Evolutionary conservation across 805 yeast genomes (phyloP).

Genomic region (Saccharomycopsis schoenii): DNA sequence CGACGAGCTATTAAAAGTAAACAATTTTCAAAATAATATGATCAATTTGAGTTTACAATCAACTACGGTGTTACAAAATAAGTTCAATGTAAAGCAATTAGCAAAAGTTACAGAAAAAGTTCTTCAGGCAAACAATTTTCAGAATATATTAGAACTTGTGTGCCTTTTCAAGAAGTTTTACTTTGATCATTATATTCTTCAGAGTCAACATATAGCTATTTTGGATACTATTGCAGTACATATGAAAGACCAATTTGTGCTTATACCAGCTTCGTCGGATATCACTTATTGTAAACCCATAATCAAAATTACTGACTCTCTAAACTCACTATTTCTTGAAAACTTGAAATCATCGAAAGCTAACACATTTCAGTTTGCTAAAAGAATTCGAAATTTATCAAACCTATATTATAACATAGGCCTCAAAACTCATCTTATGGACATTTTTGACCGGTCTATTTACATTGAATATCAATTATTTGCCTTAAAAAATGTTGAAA

Average conservation of each 20-base stretch:
- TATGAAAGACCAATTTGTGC: neutral
- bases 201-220: conserved; percentile 2
- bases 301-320: conserved; percentile 9
- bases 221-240: conserved; percentile 5
- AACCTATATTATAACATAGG: conserved; percentile 36
- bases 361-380: conserved; percentile 16
- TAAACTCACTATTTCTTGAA: neutral
- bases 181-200: neutral
- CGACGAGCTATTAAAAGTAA: neutral
- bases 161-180: neutral
- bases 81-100: neutral
- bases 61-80: neutral
- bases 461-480: neutral
- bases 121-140: neutral
- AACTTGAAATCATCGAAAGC: neutral
- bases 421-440: conserved; percentile 18
- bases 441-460: neutral
- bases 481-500: neutral
- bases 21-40: neutral
- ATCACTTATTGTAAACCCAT: conserved; percentile 8
- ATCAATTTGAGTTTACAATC: neutral
- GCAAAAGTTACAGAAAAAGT: neutral
- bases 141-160: neutral
- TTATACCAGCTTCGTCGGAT: neutral
- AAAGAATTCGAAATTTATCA: conserved; percentile 37